These are phyloP conservation scores for Vanrija pseudolonga DNA, from an alignment of 1,284 basidiomycete species.

Conservation along the genomic window DNA sequence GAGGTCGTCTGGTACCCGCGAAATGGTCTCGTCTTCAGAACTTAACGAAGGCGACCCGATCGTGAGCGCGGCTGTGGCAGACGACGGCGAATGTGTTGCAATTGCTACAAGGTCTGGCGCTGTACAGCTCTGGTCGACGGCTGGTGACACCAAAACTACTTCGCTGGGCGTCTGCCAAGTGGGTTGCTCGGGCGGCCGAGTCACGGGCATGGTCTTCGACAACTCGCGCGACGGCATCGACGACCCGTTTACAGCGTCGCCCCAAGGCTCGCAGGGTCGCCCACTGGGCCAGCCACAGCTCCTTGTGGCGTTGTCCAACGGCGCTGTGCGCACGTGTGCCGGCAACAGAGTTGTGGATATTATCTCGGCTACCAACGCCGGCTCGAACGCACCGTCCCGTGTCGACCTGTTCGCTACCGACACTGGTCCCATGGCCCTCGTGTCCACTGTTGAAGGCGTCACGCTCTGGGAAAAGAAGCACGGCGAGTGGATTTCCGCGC, in stretches of 20 bases:
- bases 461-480: constrained; percentile 15
- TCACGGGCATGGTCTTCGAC: constrained; percentile 7
- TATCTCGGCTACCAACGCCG: not conserved
- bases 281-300: constrained; percentile 4
- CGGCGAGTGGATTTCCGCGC: constrained; percentile 10
- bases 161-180: not conserved
- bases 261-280: constrained; percentile 1
- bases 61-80: constrained; percentile 21
- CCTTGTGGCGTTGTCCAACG: constrained; percentile 11
- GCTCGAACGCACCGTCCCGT: not conserved
- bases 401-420: constrained; percentile 9
- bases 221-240: constrained; percentile 2
- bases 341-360: constrained; percentile 8
- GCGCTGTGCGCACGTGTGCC: constrained; percentile 7
- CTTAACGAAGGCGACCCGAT: constrained; percentile 21
- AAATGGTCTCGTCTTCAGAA: constrained; percentile 12
- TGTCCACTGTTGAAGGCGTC: not conserved
- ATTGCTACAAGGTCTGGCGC: constrained; percentile 7
- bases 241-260: constrained; percentile 16
- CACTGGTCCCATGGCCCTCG: constrained; percentile 2
- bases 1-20: constrained; percentile 24
- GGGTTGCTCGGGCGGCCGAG: not conserved
- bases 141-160: constrained; percentile 12
- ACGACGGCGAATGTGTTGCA: constrained; percentile 7
- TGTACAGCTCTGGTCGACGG: constrained; percentile 12